Base-by-base conservation (phyloP, 306 rosid species). In the Dalbergia cochinchinensis region DNA sequence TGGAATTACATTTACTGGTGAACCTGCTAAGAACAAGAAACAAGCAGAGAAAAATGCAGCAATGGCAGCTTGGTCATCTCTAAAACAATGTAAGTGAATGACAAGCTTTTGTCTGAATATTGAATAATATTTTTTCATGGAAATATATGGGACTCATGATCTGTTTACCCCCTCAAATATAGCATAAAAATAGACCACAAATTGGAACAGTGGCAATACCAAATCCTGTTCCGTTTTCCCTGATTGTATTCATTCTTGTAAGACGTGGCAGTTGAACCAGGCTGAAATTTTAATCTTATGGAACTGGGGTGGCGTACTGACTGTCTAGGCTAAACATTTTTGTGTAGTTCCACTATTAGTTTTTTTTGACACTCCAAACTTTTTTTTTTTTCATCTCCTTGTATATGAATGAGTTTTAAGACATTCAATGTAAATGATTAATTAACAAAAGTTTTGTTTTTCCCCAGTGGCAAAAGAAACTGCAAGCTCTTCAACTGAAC, bases 1-100 rank as follows among this genome's bases (percentile, higher is more conserved):
- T 31, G 96, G 96, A 65, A 93, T 96, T 71, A 93, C 85, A 41
- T 96, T 96, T 79, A 96, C 98, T 1, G 99, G 99, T 4, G 99
- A 96, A 47, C 90, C 93, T 81, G 99, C 99, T 55, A 96, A 96
- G 94, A 96, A 90, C 63, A 96, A 96, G 81, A 96, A 96, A 75
- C 99, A 96, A 76, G 99, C 99, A 4, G 99, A 96, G 89, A 96
- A 96, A 84, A 96, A 96, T 89, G 99, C 99, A 11, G 99, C 99
- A 61, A 91, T 96, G 99, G 98, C 99, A 62, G 98, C 99, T 68
- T 96, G 99, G 99, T 93, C 99, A 7, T 88, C 96, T 78, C 83
- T 96, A 76, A 96, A 96, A 85, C 98, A 93, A 84, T 65, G 99
- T 96, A 80, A 93, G 98, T 85, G 73, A 45, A 55, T 69, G 4